Conservation (phyloP, 129 eudicot genomes). For the Chrysanthemum seticuspe region DNA sequence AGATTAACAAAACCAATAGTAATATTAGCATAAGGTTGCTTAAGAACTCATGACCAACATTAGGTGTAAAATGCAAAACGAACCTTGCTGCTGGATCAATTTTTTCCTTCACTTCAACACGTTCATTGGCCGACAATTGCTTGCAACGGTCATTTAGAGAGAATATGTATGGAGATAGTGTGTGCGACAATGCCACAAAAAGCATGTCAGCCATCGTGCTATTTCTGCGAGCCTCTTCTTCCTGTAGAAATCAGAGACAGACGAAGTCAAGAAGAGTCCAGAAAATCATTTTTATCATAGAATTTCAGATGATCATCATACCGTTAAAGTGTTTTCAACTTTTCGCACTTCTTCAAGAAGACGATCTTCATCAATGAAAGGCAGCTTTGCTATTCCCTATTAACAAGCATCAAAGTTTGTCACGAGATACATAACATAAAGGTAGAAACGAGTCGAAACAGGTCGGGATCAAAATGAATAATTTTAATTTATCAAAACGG, state of each 20-base stretch:
- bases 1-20: too few relatives aligned
- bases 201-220: constrained; percentile 74
- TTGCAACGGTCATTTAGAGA: constrained; percentile 80
- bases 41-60: background rate
- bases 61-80: constrained; percentile 13
- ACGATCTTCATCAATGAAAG: constrained; percentile 85
- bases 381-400: constrained; percentile 90
- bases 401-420: constrained; percentile 3
- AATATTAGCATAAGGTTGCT: too few relatives aligned
- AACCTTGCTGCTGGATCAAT: constrained; percentile 82
- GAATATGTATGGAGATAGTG: constrained; percentile 82
- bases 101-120: constrained; percentile 54
- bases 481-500: too few relatives aligned
- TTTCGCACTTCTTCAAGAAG: constrained; percentile 79
- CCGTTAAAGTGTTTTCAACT: constrained; percentile 89
- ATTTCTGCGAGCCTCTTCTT: constrained; percentile 86
- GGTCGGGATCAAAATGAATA: too few relatives aligned
- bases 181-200: constrained; percentile 72
- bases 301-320: constrained; percentile 12
- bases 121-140: constrained; percentile 56
- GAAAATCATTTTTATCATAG: background rate
- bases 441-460: background rate
- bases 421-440: background rate
- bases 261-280: background rate
- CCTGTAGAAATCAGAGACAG: constrained; percentile 39